Evolutionary conservation across 2,329 filamentous ascomycete genomes (phyloP).

Genomic region (Exophiala alcalophila): DNA sequence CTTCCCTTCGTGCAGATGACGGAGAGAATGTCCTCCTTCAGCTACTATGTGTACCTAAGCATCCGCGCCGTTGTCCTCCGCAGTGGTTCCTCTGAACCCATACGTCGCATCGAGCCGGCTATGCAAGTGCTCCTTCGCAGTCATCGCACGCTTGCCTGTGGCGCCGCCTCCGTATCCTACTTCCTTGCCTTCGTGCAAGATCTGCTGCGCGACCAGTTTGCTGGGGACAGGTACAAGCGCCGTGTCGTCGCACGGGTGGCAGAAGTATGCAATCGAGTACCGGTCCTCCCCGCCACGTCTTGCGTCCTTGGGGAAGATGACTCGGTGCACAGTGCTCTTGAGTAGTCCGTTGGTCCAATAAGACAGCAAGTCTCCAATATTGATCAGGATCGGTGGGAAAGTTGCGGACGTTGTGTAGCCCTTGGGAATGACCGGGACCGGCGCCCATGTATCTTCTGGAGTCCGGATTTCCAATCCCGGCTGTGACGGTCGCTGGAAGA

Average conservation of each 20-base stretch:
- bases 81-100: slow-evolving; percentile 38
- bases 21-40: no score
- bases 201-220: slow-evolving; percentile 41
- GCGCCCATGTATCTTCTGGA: slow-evolving; percentile 57
- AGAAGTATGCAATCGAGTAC: slow-evolving; percentile 62
- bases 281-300: slow-evolving; percentile 44
- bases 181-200: slow-evolving; percentile 35
- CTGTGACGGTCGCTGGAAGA: slow-evolving; percentile 83
- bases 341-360: slow-evolving; percentile 91
- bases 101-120: slow-evolving; percentile 59
- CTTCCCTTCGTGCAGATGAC: no score
- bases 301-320: slow-evolving; percentile 63
- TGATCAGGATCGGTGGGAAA: slow-evolving; percentile 67
- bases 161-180: slow-evolving; percentile 44
- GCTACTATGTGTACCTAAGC: not conserved
- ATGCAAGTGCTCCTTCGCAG: slow-evolving; percentile 58
- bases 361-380: slow-evolving; percentile 68
- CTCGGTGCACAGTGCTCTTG: slow-evolving; percentile 83
- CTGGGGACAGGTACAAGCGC: slow-evolving; percentile 57
- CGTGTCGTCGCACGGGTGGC: slow-evolving; percentile 57
- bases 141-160: slow-evolving; percentile 45
- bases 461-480: slow-evolving; percentile 81
- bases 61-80: slow-evolving; percentile 1
- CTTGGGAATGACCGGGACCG: slow-evolving; percentile 64
- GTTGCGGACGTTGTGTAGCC: slow-evolving; percentile 45